Base-by-base conservation (phyloP, 495 filamentous ascomycete species). In the Rusavskia elegans region DNA sequence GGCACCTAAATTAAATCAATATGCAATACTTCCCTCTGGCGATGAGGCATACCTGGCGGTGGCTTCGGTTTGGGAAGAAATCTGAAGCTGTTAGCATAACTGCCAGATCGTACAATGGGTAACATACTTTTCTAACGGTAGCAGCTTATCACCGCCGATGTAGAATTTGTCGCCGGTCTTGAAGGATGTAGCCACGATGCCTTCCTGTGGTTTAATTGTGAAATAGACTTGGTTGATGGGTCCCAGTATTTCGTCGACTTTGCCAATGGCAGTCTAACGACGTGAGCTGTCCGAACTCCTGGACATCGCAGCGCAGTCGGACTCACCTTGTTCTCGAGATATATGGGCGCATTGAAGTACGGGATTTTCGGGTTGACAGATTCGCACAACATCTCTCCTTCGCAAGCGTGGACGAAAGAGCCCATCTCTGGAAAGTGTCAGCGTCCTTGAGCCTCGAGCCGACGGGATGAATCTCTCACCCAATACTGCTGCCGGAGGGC, bases 261-360 rank as follows among this genome's bases (percentile, higher is more conserved):
- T 78, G 48, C 75, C 75, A 57, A 79, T 76, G 48, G 73, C 68
- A 48, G 75, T 78, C 75, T 79, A 58, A 17, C 8, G 13, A 11
- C 32, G 2, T 35, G 5, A 35, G 32, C 10, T 35, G 13, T 35
- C 10, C 3, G 2, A 2, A 35, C 6, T 8, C 10, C 1, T 14
- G 6, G 8, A 3, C 0, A 11, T 35, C 32, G 32, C 7, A 14
- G 32, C 32, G 32, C 9, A 14, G 9, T 35, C 13, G 6, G 2
- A 58, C 64, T 51, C 62, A 85, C 85, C 79, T 96, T 97, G 74
- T 97, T 97, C 76, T 98, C 89, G 49, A 97, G 82, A 74, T 89
- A 98, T 62, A 97, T 94, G 49, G 87, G 88, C 38, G 93, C 92
- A 72, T 97, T 97, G 82, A 98, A 98, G 70, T 96, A 94, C 45